Evolutionary conservation across 345 rosid species (phyloP), one percentile per base, ranked within the genome.

Genomic region (Camelina neglecta): DNA sequence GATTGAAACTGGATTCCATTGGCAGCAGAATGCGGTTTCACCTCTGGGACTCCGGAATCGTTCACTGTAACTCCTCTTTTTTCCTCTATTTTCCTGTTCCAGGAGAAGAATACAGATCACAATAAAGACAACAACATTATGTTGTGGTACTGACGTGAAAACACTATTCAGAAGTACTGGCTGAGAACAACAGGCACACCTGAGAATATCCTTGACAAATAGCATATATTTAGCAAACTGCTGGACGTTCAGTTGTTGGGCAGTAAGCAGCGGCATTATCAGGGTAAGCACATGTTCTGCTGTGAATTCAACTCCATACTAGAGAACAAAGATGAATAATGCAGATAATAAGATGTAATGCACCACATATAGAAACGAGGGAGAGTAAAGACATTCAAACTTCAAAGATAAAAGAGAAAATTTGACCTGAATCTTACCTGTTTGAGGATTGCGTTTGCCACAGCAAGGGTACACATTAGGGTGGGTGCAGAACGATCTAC

Each of bases 401-500:
- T 55, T 36, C 15, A 61, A 16, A 67, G 11, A 20, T 12, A 6
- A 31, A 35, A 8, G 42, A 44, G 55, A 47, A 29, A 15, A 23
- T 16, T 23, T 35, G 74, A 75, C 69, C 2, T 38, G 53, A 4
- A 23, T 53, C 41, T 5, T 13, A 92, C 99, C 93, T 90, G 92
- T 78, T 90, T 95, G 29, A 92, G 84, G 73, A 95, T 88, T 23
- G 98, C 86, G 81, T 85, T 90, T 74, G 98, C 94, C 15, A 95
- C 88, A 47, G 93, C 97, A 65, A 95, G 97, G 65, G 99, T 86
- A 76, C 97, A 95, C 97, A 95, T 92, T 16, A 95, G 93, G 49
- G 99, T 95, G 39, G 99, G 99, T 60, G 96, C 89, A 71, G 99
- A 92, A 50, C 77, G 97, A 75, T 95, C 99, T 78, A 95, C 97